These are phyloP conservation scores for Sarcocystis neurona DNA, from an alignment of 169 alveolate genomes.

Conservation along the genomic window DNA sequence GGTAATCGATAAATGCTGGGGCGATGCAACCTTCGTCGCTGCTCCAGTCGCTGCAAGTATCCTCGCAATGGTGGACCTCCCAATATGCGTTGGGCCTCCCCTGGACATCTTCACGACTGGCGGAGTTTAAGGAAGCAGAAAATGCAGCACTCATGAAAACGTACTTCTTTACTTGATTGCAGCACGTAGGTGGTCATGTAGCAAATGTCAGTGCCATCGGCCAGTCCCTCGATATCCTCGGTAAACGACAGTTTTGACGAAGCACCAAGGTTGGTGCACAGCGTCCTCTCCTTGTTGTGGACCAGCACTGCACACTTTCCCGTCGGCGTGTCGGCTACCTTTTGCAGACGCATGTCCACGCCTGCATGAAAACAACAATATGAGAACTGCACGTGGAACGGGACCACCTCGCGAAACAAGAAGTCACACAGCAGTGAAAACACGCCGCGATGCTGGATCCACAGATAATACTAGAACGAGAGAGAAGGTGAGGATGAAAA, in stretches of 20 bases:
- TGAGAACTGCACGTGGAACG: not conserved
- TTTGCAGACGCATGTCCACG: constrained; percentile 1
- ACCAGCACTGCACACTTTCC: constrained; percentile 83
- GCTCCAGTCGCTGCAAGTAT: too few species aligned
- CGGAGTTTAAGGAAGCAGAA: constrained; percentile 10
- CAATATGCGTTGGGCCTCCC: too few species aligned
- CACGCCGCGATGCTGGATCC: too few species aligned
- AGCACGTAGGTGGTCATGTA: constrained; percentile 79
- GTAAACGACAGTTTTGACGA: not conserved
- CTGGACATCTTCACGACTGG: too few species aligned
- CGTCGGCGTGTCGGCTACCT: constrained; percentile 69
- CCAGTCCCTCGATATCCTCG: constrained; percentile 31
- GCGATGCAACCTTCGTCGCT: too few species aligned
- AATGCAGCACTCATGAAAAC: constrained; percentile 17
- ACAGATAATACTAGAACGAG: too few species aligned
- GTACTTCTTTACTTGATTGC: constrained; percentile 8
- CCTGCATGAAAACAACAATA: too few species aligned
- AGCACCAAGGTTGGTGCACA: constrained; percentile 81
- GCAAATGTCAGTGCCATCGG: constrained; percentile 65
- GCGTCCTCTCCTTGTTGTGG: constrained; percentile 73
- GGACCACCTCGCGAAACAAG: not conserved
- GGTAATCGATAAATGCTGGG: too few species aligned
- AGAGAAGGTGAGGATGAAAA: too few species aligned
- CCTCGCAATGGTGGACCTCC: too few species aligned
- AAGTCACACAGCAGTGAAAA: too few species aligned